Base-by-base conservation (phyloP, 2,329 filamentous ascomycete genomes). In the Stachybotrys echinatus region DNA sequence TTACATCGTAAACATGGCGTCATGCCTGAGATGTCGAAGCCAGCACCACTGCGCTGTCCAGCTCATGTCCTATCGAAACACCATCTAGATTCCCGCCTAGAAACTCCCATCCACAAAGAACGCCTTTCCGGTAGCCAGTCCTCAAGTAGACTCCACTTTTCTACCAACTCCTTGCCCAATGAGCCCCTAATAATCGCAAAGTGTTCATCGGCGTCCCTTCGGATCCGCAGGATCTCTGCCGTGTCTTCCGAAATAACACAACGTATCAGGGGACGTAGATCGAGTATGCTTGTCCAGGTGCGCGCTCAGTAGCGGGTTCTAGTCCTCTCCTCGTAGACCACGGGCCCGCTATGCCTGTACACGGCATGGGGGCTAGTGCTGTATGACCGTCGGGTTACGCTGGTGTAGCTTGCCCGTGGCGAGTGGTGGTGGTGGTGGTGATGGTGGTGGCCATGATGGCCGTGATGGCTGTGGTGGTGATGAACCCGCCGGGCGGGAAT, bases 361-460 rank as follows among this genome's bases (percentile, higher is more conserved):
- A n/a, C n/a, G n/a, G 70, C 64, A 27, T 71, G 66, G 38, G 74
- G 74, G 55, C 70, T 73, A 53, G 66, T 63, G 51, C 58, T 63
- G 61, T 70, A 68, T 5, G 65, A 65, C 48, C 61, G 58, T 21
- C 68, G 61, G 45, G 60, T 65, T 53, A 70, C 66, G 59, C 66
- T 71, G 45, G 65, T 68, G 65, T 73, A 72, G 65, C 70, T 74
- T n/a, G 66, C 65, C 43, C 68, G 63, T 44, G 74, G 73, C 21
- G 69, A 69, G 45, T 65, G 60, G 44, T 58, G 58, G 50, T 61
- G 60, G 45, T 65, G 62, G 42, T 68, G 65, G 43, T 68, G 62
- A 44, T 62, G 59, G 44, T 67, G 64, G 50, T 67, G 64, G 17
- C 65, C 61, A 31, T 67, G 64, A 40, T 65, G 63, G 44, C 19